These are phyloP conservation scores for Ophiostoma sp. DNA, from an alignment of 2,329 filamentous ascomycete genomes.

Conservation along the genomic window DNA sequence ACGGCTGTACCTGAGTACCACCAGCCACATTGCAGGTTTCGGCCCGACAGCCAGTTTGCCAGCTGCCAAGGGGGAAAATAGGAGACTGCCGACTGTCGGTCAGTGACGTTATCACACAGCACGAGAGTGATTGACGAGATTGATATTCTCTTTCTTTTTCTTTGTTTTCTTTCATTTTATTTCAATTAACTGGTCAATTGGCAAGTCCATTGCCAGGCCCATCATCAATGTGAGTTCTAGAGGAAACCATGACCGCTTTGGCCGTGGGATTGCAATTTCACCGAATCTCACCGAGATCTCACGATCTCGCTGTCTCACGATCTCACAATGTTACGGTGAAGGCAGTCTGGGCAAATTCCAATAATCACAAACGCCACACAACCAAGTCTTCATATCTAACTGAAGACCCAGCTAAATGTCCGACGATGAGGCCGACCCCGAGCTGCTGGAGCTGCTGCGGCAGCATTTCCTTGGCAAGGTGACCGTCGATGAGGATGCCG, in stretches of 20 bases:
- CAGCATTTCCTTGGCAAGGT: slow-evolving; percentile 65
- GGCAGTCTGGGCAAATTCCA: not conserved
- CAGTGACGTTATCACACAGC: slow-evolving; percentile 6
- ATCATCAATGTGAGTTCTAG: not conserved
- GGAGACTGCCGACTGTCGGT: not conserved
- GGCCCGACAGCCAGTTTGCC: not conserved
- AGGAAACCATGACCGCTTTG: not conserved
- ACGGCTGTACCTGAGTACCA: too few relatives aligned
- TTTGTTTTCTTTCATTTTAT: not conserved
- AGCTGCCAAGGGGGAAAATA: slow-evolving; percentile 9
- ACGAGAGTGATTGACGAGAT: not conserved
- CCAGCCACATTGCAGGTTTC: not conserved
- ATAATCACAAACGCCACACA: not conserved
- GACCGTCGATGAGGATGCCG: slow-evolving; percentile 53
- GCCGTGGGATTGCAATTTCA: not conserved
- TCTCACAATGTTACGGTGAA: not conserved
- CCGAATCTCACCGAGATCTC: not conserved
- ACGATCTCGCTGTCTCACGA: not conserved
- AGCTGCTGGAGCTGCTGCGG: slow-evolving; percentile 79
- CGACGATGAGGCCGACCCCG: slow-evolving; percentile 84
- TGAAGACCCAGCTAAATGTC: slow-evolving; percentile 55
- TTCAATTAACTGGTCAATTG: not conserved
- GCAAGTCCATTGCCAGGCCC: not conserved
- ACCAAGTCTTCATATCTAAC: not conserved
- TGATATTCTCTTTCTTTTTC: not conserved